Percentiles rank a stretch among this genome's conserved stretches.
Conservation (phyloP, 2,329 filamentous ascomycete species). For the Diaporthe longicolla region DNA sequence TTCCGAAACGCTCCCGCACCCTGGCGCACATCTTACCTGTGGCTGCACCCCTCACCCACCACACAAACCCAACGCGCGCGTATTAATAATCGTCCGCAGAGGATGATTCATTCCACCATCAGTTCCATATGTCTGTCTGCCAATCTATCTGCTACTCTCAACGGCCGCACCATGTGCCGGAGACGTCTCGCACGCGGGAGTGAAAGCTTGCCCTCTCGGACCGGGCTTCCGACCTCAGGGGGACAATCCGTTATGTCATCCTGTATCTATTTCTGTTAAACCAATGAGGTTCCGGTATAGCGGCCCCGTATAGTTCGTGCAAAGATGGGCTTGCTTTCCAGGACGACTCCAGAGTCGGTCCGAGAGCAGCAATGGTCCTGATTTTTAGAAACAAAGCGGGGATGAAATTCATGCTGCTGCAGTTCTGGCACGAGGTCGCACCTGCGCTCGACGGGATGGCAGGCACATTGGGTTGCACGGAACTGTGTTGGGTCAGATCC, state of each 20-base stretch:
- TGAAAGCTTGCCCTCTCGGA: slow-evolving; percentile 24
- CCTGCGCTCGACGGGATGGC: slow-evolving; percentile 21
- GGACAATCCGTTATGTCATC: neutral
- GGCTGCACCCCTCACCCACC: neutral
- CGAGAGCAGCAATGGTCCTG: neutral
- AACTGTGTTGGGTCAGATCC: slow-evolving; percentile 12
- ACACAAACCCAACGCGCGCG: slow-evolving; percentile 14
- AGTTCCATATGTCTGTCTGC: neutral
- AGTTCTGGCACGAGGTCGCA: neutral
- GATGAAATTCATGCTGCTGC: slow-evolving; percentile 26
- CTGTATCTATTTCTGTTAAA: neutral
- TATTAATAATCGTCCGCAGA: slow-evolving; percentile 1
- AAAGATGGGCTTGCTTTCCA: slow-evolving; percentile 7
- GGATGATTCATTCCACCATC: neutral
- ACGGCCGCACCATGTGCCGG: slow-evolving; percentile 21
- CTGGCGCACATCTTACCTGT: slow-evolving; percentile 4
- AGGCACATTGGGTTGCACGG: slow-evolving; percentile 12
- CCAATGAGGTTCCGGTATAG: neutral
- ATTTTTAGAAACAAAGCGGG: slow-evolving; percentile 13
- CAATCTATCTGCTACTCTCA: slow-evolving; percentile 35
- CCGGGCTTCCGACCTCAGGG: slow-evolving; percentile 19
- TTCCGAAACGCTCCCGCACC: slow-evolving; percentile 19
- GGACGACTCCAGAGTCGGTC: neutral
- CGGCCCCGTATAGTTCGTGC: slow-evolving; percentile 16
- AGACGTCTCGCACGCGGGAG: slow-evolving; percentile 25